Percentiles rank a stretch among this genome's conserved stretches.
Conservation (phyloP, 2,329 filamentous ascomycete genomes). For the Pyrenophora graminea region DNA sequence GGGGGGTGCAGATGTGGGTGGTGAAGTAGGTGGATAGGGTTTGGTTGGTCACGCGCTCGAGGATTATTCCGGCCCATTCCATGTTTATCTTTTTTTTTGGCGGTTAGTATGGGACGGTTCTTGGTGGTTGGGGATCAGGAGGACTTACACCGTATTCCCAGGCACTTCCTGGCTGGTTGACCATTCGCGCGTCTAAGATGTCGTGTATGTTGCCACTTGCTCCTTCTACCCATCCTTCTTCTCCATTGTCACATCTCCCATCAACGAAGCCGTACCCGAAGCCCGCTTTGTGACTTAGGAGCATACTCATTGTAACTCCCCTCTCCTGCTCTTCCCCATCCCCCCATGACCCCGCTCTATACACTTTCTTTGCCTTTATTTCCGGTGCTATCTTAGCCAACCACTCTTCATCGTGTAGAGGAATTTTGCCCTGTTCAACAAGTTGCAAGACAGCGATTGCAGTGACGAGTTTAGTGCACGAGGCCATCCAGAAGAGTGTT, state of each 20-base stretch:
- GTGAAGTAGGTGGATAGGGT: conserved; percentile 53
- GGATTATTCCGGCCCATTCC: conserved; percentile 56
- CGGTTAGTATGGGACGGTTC: too few relatives aligned
- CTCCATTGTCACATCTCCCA: conserved; percentile 28
- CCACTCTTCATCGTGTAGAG: conserved; percentile 41
- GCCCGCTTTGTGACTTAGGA: conserved; percentile 56
- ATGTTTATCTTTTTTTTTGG: conserved; percentile 49
- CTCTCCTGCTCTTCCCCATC: conserved; percentile 46
- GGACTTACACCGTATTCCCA: conserved; percentile 60
- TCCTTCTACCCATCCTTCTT: conserved; percentile 45
- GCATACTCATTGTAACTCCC: conserved; percentile 56
- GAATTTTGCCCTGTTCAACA: conserved; percentile 43
- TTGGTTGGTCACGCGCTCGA: conserved; percentile 52
- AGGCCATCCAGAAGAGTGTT: conserved; percentile 63
- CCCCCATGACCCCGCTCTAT: conserved; percentile 32
- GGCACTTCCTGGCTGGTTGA: conserved; percentile 65
- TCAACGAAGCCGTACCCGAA: conserved; percentile 57
- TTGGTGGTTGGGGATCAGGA: background rate
- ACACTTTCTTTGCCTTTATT: conserved; percentile 49
- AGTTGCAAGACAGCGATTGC: conserved; percentile 42
- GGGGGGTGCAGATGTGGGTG: conserved; percentile 52
- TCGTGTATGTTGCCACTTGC: conserved; percentile 49
- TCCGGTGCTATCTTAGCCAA: conserved; percentile 42
- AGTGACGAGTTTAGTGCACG: conserved; percentile 52
- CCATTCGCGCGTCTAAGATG: conserved; percentile 56